Evolutionary conservation across 495 filamentous ascomycete species (phyloP).

Genomic region (Penicillium turbatum): DNA sequence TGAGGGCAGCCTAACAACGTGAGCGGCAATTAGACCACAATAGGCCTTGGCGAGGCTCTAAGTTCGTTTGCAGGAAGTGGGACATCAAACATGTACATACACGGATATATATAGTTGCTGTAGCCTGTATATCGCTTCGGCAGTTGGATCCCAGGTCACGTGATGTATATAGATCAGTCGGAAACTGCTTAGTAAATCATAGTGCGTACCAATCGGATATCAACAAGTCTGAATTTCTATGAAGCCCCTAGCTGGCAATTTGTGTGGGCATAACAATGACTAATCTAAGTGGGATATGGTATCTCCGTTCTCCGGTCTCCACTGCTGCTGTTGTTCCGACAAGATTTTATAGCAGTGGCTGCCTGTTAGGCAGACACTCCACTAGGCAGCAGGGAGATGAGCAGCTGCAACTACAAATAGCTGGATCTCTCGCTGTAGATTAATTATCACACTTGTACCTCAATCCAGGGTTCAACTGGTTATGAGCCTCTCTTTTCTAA

Average conservation of each 20-base stretch:
- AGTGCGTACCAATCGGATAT: too few species aligned
- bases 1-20: slow-evolving; percentile 19
- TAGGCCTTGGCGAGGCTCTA: slow-evolving; percentile 22
- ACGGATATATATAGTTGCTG: slow-evolving; percentile 4
- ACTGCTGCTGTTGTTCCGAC: too few species aligned
- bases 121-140: slow-evolving; percentile 8
- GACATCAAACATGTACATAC: slow-evolving; percentile 11
- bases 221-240: too few species aligned
- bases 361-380: slow-evolving; percentile 5
- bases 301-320: too few species aligned
- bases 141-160: too few species aligned
- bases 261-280: too few species aligned
- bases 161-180: slow-evolving; percentile 4
- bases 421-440: slow-evolving; percentile 5
- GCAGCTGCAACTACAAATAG: slow-evolving; percentile 3
- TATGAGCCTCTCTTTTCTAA: slow-evolving; percentile 2
- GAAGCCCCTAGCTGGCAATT: too few species aligned
- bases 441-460: slow-evolving; percentile 10
- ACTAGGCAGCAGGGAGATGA: slow-evolving; percentile 1
- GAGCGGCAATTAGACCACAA: slow-evolving; percentile 18
- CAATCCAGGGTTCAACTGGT: slow-evolving; percentile 1
- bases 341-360: slow-evolving; percentile 2
- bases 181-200: too few species aligned
- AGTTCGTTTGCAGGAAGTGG: slow-evolving; percentile 17
- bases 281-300: too few species aligned